These are phyloP conservation scores for Pichia occidentalis DNA, from an alignment of 805 yeast genomes.

Conservation along the genomic window DNA sequence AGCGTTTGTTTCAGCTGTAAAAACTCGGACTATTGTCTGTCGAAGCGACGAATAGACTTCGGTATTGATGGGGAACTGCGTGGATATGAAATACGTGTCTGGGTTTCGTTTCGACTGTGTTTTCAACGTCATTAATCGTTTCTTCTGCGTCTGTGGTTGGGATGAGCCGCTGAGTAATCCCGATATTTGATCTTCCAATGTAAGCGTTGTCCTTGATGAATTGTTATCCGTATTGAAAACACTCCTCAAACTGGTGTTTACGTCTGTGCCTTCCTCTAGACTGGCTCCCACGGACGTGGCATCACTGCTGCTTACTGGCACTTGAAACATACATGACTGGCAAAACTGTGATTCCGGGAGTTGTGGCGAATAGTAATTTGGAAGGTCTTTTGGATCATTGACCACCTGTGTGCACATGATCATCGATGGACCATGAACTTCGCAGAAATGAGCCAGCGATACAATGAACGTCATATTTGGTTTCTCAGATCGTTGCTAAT, in stretches of 20 bases:
- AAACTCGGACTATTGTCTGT: conserved; percentile 54
- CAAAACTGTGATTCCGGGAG: conserved; percentile 37
- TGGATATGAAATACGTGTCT: conserved; percentile 36
- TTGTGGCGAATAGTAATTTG: conserved; percentile 32
- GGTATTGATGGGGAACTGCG: conserved; percentile 55
- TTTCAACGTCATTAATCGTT: conserved; percentile 11
- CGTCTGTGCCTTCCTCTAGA: no score
- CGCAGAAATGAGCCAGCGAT: conserved; percentile 69
- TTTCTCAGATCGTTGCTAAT: no score
- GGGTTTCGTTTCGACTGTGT: conserved; percentile 15
- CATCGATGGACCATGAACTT: conserved; percentile 67
- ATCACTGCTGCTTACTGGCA: conserved; percentile 5
- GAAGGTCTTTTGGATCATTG: conserved; percentile 3
- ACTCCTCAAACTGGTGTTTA: no score
- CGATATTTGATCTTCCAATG: conserved; percentile 10
- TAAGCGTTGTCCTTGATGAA: conserved; percentile 1
- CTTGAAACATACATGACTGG: conserved; percentile 48
- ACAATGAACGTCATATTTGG: conserved; percentile 36
- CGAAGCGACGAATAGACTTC: conserved; percentile 47
- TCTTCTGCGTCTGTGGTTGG: not conserved
- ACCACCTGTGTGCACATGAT: conserved; percentile 53
- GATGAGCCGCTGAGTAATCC: conserved; percentile 3
- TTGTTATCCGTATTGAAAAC: no score
- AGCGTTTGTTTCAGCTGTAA: conserved; percentile 59
- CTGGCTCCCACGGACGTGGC: no score